Percentiles rank a stretch among this genome's conserved stretches.
These are phyloP conservation scores for Melocanna baccifera DNA, from an alignment of 176 grass and related monocot genomes.

Conservation along the genomic window DNA sequence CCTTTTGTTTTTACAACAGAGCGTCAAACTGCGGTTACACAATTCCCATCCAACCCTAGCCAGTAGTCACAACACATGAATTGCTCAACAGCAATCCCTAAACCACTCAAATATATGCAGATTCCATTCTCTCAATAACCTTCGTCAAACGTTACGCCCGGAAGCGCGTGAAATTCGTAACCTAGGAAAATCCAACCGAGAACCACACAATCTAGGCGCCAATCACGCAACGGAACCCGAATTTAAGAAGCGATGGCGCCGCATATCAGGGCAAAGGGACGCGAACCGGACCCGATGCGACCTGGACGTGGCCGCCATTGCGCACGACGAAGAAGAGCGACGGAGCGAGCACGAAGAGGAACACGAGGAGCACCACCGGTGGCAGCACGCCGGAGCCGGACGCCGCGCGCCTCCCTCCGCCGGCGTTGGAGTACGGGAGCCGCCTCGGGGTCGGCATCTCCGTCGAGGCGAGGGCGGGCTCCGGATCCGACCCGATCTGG, in stretches of 20 bases:
- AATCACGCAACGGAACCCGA: neutral
- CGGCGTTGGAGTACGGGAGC: slow-evolving; percentile 29
- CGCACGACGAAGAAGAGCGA: slow-evolving; percentile 52
- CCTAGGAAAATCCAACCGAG: neutral
- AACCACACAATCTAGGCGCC: neutral
- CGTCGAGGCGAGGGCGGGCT: neutral
- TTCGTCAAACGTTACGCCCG: neutral
- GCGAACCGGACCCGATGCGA: slow-evolving; percentile 46
- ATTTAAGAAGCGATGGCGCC: neutral
- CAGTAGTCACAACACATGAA: neutral
- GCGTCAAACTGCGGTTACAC: neutral
- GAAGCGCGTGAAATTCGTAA: neutral
- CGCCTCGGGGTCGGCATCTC: slow-evolving; percentile 61
- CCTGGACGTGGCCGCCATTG: slow-evolving; percentile 48
- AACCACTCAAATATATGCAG: slow-evolving; percentile 7
- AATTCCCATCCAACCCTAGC: neutral
- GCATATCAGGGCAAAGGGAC: neutral
- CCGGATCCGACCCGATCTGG: slow-evolving; percentile 11
- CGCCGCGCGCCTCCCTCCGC: slow-evolving; percentile 48
- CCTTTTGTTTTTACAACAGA: neutral
- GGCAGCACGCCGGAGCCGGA: slow-evolving; percentile 31
- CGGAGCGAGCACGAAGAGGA: slow-evolving; percentile 64
- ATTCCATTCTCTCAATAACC: neutral
- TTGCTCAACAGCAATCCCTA: slow-evolving; percentile 8
- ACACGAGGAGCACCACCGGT: slow-evolving; percentile 56